A percentile compares a stretch with the other conserved stretches of the same genome.
Conservation (phyloP, 768 basidiomycete species). For the Russula dissimulans region DNA sequence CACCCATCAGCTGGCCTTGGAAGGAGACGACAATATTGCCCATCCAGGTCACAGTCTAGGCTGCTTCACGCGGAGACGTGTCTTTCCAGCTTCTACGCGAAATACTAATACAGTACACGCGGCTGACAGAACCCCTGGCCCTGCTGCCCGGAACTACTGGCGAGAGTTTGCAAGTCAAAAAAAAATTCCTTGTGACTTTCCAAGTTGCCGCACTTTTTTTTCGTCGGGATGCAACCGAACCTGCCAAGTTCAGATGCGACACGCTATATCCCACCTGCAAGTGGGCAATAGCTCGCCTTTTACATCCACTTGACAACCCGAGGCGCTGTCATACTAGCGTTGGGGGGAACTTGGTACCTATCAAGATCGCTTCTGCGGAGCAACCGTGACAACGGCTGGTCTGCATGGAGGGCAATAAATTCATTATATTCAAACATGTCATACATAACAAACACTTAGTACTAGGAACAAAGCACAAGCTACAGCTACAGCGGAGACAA, state of each 20-base stretch:
- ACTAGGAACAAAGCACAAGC: background rate
- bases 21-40: too few relatives aligned
- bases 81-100: background rate
- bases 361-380: background rate
- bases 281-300: too few relatives aligned
- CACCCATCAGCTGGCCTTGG: background rate
- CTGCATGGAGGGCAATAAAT: background rate
- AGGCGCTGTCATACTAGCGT: background rate
- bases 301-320: background rate
- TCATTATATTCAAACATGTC: background rate
- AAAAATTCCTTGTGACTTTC: too few relatives aligned
- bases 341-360: background rate
- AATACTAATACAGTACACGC: background rate
- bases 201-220: too few relatives aligned
- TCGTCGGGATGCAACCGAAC: too few relatives aligned
- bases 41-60: background rate
- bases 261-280: too few relatives aligned
- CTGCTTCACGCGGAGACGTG: background rate
- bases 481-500: constrained; percentile 4
- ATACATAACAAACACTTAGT: background rate
- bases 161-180: background rate
- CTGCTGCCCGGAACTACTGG: background rate
- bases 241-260: too few relatives aligned
- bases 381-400: background rate
- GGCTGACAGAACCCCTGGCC: background rate